Evolutionary conservation across 2,329 filamentous ascomycete genomes (phyloP).

Genomic region (Alternaria gansuensis): DNA sequence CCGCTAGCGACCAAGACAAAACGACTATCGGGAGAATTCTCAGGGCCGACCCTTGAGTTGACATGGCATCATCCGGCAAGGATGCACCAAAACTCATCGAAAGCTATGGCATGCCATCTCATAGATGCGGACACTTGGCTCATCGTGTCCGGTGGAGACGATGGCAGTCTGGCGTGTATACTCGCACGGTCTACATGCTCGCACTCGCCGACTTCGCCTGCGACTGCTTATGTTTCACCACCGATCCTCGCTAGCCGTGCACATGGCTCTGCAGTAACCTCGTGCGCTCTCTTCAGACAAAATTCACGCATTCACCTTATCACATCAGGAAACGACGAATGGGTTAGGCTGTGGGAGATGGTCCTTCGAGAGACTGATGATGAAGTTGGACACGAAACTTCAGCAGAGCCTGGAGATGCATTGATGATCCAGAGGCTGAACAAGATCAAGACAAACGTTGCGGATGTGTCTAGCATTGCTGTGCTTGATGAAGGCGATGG

Average conservation of each 20-base stretch:
- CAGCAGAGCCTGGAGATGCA: slow-evolving; percentile 8
- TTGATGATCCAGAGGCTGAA: slow-evolving; percentile 44
- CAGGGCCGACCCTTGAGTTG: slow-evolving; percentile 38
- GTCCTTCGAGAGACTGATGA: neutral
- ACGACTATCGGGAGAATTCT: slow-evolving; percentile 9
- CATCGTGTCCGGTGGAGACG: slow-evolving; percentile 83
- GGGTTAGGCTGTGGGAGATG: slow-evolving; percentile 59
- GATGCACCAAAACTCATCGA: slow-evolving; percentile 84
- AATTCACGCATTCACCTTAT: slow-evolving; percentile 34
- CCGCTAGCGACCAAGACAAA: slow-evolving; percentile 41
- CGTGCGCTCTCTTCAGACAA: slow-evolving; percentile 54
- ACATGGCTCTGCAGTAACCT: slow-evolving; percentile 76
- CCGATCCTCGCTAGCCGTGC: slow-evolving; percentile 63
- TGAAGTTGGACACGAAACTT: neutral
- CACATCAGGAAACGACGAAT: slow-evolving; percentile 59
- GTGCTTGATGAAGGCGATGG: slow-evolving; percentile 38
- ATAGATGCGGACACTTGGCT: slow-evolving; percentile 54
- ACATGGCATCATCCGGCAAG: slow-evolving; percentile 36
- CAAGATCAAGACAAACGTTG: slow-evolving; percentile 59
- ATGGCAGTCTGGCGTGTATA: slow-evolving; percentile 74
- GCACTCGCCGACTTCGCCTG: slow-evolving; percentile 25
- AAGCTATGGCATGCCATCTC: slow-evolving; percentile 58
- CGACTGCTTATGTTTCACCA: slow-evolving; percentile 20
- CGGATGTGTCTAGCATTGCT: slow-evolving; percentile 64
- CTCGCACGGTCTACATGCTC: slow-evolving; percentile 10